Percentiles rank a stretch among this genome's conserved stretches.
Evolutionary conservation across 352 stramenopile species (phyloP).

Genomic region (Halophytophthora batemanensis): DNA sequence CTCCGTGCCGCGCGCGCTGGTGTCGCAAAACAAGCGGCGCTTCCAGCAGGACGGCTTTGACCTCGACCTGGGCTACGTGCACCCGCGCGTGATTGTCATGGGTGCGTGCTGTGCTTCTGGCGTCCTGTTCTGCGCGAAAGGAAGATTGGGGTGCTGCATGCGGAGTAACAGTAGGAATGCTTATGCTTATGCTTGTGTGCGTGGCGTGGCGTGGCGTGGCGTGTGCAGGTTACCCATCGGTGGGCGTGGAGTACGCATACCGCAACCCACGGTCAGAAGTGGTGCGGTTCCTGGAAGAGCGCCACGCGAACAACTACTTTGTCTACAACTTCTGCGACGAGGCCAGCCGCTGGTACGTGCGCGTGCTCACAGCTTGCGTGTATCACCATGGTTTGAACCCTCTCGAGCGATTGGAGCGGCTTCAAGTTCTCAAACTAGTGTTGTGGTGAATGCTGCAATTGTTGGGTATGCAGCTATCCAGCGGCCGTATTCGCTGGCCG

Average conservation of each 20-base stretch:
- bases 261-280: conserved; percentile 64
- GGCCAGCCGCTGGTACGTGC: conserved; percentile 34
- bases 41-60: conserved; percentile 60
- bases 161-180: not conserved
- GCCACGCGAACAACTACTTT: conserved; percentile 54
- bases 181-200: not conserved
- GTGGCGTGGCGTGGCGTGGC: conserved; percentile 7
- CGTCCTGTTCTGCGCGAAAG: not conserved
- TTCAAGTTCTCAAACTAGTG: too few relatives aligned
- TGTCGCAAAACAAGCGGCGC: conserved; percentile 78
- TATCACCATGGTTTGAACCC: too few relatives aligned
- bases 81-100: conserved; percentile 77
- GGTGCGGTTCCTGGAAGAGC: conserved; percentile 45
- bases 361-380: too few relatives aligned
- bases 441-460: not conserved
- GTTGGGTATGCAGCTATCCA: conserved; percentile 36
- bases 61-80: conserved; percentile 70
- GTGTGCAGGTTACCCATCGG: conserved; percentile 46
- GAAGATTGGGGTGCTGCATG: not conserved
- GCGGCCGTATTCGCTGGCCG: conserved; percentile 43
- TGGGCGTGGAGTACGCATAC: conserved; percentile 55
- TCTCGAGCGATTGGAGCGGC: too few relatives aligned
- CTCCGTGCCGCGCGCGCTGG: conserved; percentile 52
- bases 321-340: conserved; percentile 81
- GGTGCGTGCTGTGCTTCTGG: conserved; percentile 22